Conservation (phyloP, 441 rosid genomes). For the Cnidoscolus chayamansa region DNA sequence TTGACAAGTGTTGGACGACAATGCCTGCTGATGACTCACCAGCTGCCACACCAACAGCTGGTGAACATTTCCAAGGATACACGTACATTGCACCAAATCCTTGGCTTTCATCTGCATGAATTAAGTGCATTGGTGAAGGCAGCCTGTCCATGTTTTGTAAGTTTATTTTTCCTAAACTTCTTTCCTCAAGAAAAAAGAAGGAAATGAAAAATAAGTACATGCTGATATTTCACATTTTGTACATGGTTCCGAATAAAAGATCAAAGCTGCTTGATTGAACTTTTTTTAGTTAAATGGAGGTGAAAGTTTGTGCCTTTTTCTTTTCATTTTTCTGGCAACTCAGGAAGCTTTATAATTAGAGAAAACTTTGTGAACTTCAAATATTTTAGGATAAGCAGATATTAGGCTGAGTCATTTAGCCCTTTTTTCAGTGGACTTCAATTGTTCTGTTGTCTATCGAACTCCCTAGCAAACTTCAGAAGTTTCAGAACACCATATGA, state of each 20-base stretch:
- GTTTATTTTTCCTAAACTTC: constrained; percentile 14
- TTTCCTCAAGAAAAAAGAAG: background rate
- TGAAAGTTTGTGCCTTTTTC: background rate
- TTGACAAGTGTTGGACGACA: constrained; percentile 67
- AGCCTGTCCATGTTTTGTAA: constrained; percentile 19
- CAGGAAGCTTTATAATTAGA: background rate
- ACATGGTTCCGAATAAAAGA: background rate
- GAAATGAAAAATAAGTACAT: background rate
- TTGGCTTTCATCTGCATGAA: constrained; percentile 57
- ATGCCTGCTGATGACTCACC: constrained; percentile 74
- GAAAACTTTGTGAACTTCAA: background rate
- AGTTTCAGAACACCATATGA: background rate
- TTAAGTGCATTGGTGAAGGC: constrained; percentile 4
- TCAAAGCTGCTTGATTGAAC: background rate
- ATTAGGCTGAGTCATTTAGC: too few relatives aligned
- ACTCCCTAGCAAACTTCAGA: background rate
- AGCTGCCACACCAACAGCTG: constrained; percentile 65
- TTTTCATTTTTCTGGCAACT: background rate
- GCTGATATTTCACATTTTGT: constrained; percentile 12
- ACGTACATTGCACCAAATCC: constrained; percentile 66
- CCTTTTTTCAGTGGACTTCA: background rate
- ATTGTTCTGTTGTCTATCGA: background rate
- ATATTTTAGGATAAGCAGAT: background rate
- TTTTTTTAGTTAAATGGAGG: background rate
- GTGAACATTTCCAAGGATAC: constrained; percentile 67